Conservation (phyloP, 116 monocot species). For the Zostera marina region DNA sequence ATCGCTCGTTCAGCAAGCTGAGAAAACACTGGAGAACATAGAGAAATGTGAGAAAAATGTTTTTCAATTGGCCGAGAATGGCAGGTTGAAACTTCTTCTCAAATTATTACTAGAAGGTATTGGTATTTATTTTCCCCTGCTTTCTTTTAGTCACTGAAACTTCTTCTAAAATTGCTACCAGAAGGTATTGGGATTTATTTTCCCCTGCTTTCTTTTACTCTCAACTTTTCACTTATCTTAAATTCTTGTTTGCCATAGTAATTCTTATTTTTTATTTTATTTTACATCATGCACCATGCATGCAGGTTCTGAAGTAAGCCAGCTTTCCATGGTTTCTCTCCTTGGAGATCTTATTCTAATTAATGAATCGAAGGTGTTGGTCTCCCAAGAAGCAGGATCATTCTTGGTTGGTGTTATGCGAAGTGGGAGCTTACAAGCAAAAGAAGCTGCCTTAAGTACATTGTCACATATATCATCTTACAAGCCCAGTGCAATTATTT, state of each 20-base stretch:
- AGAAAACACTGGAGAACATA: conserved; percentile 60
- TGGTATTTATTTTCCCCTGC: not conserved
- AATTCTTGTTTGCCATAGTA: not conserved
- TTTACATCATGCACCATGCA: too few species aligned
- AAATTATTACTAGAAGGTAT: conserved; percentile 65
- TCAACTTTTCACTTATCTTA: not conserved
- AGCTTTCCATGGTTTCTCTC: conserved; percentile 64
- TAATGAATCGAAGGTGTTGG: conserved; percentile 77
- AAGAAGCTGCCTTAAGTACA: conserved; percentile 74
- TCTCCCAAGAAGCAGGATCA: conserved; percentile 60
- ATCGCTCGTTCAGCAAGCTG: conserved; percentile 51
- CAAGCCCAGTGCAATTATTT: conserved; percentile 49
- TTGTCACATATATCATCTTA: conserved; percentile 76
- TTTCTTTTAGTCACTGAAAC: not conserved
- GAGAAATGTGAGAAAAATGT: conserved; percentile 79
- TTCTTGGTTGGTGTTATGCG: conserved; percentile 61
- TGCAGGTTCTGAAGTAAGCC: conserved; percentile 73
- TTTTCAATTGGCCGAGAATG: conserved; percentile 92
- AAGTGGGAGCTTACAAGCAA: conserved; percentile 43
- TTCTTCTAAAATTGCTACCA: conserved; percentile 5
- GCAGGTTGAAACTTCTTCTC: conserved; percentile 73
- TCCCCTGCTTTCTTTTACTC: not conserved
- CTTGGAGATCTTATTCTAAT: conserved; percentile 75
- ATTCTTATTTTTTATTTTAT: not conserved
- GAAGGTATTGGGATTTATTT: conserved; percentile 29